Base-by-base conservation (phyloP, 192 early-diverging fungal genomes). In the Linnemannia hyalina region DNA sequence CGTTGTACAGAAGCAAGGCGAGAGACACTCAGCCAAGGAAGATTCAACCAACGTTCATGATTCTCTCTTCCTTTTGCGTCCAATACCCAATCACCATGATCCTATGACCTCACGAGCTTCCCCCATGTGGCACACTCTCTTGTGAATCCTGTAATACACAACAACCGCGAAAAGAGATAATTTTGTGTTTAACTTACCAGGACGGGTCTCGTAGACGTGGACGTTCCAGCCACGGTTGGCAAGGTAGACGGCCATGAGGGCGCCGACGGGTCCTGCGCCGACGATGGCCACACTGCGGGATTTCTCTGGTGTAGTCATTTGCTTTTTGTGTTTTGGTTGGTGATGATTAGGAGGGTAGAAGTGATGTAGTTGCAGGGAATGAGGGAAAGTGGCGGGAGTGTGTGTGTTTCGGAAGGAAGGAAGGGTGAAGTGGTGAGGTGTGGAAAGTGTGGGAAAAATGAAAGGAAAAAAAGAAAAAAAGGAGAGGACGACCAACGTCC, bases 251-350 rank as follows among this genome's bases (percentile, higher is more conserved):
- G 97, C 95, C 29, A 94, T 90, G 54, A 99, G 92, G 2, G 95
- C 91, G 5, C 98, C 98, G 26, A 99, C 98, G 40, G 97, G 94
- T n/a, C 98, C 98, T 70, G 95, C 98, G 60, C 98, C 98, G 6
- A 99, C 90, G 75, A 99, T 91, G 22, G 91, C 92, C 10, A 97
- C 97, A 35, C 78, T 78, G 52, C 86, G 85, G 47, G 79, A 70
- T 26, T 86, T 65, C 10, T 15, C 60, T 16, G 29, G 7, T 26
- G 29, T 65, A 0, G 73, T 75, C 75, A 77, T 84, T n/a, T 57
- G 13, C 22, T 29, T 10, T 55, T 47, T 74, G 52, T 40, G 38
- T 5, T 40, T 40, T 40, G 52, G 26, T 49, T 44, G 38, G n/a
- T 29, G 26, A 54, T 35, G 46, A 20, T 46, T 73, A 57, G 60